Conservation (phyloP, 1,284 basidiomycete genomes). For the Salmacisia buchloeana region DNA sequence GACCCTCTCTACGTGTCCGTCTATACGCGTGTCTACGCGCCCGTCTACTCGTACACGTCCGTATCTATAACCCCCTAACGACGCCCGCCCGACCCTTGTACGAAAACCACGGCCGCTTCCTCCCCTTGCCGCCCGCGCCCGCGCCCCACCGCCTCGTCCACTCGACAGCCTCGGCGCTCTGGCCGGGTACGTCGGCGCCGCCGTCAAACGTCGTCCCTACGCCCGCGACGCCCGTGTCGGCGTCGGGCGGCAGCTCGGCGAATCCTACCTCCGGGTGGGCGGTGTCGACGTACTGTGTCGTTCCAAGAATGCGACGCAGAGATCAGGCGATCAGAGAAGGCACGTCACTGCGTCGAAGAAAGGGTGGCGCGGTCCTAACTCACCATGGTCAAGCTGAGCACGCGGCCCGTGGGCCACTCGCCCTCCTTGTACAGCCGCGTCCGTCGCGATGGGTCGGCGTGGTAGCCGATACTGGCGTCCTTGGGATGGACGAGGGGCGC, state of each 20-base stretch:
- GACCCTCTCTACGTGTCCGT: too few species aligned
- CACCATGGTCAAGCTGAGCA: slow-evolving; percentile 6
- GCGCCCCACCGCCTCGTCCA: too few species aligned
- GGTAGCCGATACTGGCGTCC: slow-evolving; percentile 22
- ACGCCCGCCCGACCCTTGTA: too few species aligned
- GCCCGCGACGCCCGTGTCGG: slow-evolving; percentile 28
- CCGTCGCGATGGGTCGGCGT: slow-evolving; percentile 8
- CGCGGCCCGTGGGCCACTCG: background rate
- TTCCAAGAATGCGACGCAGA: slow-evolving; percentile 17
- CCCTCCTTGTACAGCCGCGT: background rate
- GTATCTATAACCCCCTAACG: too few species aligned
- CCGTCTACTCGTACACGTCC: too few species aligned
- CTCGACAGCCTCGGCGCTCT: background rate
- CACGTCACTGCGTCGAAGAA: too few species aligned
- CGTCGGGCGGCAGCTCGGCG: slow-evolving; percentile 26
- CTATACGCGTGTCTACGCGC: too few species aligned
- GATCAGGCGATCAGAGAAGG: slow-evolving; percentile 5
- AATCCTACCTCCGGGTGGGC: slow-evolving; percentile 40
- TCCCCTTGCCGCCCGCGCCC: too few species aligned
- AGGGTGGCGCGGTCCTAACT: slow-evolving; percentile 12
- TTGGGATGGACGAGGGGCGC: slow-evolving; percentile 44
- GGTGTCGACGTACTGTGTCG: slow-evolving; percentile 23
- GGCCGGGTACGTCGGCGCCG: slow-evolving; percentile 27
- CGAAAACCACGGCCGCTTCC: too few species aligned
- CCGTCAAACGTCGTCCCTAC: slow-evolving; percentile 31